Evolutionary conservation across 1,284 basidiomycete genomes (phyloP).

Genomic region (Trametes pubescens): DNA sequence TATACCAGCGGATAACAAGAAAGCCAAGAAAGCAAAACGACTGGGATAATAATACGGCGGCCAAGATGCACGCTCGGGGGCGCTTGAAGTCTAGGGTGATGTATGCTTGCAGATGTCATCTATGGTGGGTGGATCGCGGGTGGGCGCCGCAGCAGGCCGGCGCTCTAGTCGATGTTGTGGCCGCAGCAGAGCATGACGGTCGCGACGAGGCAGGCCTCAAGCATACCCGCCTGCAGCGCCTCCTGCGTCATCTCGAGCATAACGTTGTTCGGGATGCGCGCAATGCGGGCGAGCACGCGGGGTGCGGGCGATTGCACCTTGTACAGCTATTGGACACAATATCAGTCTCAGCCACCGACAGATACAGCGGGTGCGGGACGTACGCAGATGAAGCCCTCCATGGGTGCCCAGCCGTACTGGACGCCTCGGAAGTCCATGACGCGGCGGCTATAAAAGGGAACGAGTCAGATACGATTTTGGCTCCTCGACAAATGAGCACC

Average conservation of each 20-base stretch:
- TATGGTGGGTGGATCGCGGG: not conserved
- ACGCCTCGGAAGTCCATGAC: constrained; percentile 51
- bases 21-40: constrained; percentile 15
- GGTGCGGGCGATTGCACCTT: constrained; percentile 40
- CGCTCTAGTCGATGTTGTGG: constrained; percentile 44
- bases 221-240: constrained; percentile 43
- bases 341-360: not conserved
- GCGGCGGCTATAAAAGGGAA: constrained; percentile 46
- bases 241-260: constrained; percentile 45
- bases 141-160: not conserved
- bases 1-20: constrained; percentile 5
- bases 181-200: constrained; percentile 47
- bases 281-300: constrained; percentile 43
- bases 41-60: constrained; percentile 10
- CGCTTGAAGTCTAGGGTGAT: constrained; percentile 2
- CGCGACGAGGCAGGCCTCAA: constrained; percentile 47
- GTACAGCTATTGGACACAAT: constrained; percentile 38
- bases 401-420: constrained; percentile 53
- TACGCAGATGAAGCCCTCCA: constrained; percentile 51
- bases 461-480: constrained; percentile 1
- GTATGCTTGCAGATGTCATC: not conserved
- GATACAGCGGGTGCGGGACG: constrained; percentile 31
- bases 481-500: constrained; percentile 8
- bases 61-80: constrained; percentile 5
- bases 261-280: constrained; percentile 39